These are phyloP conservation scores for Kluyveromyces starmeri DNA, from an alignment of 805 yeast genomes.

Conservation along the genomic window DNA sequence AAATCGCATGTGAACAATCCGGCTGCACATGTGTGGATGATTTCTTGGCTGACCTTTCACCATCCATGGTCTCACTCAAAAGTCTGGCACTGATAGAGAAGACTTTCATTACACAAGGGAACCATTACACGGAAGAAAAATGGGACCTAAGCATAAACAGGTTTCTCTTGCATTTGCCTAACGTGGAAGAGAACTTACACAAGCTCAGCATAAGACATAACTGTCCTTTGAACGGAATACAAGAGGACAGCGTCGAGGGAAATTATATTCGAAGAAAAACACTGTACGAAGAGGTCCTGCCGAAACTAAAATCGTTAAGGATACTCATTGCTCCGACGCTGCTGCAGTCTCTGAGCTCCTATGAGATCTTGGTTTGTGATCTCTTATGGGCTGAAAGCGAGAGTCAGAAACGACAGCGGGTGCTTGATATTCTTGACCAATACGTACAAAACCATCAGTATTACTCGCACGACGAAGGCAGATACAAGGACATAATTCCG, in stretches of 20 bases:
- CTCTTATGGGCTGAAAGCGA: constrained; percentile 72
- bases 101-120: constrained; percentile 28
- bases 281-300: constrained; percentile 41
- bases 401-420: constrained; percentile 46
- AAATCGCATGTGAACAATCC: constrained; percentile 44
- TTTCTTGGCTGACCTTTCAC: constrained; percentile 33
- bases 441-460: constrained; percentile 58
- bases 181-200: constrained; percentile 25
- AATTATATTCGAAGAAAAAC: constrained; percentile 53
- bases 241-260: constrained; percentile 64
- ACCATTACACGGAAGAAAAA: constrained; percentile 42
- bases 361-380: constrained; percentile 63
- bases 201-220: constrained; percentile 47
- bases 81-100: constrained; percentile 28
- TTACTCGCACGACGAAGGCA: constrained; percentile 37
- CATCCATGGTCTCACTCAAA: constrained; percentile 19
- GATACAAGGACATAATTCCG: constrained; percentile 52
- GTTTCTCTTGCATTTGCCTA: constrained; percentile 32
- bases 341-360: constrained; percentile 51
- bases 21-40: constrained; percentile 38
- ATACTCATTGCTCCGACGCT: constrained; percentile 50
- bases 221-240: constrained; percentile 48
- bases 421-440: constrained; percentile 45
- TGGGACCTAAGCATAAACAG: constrained; percentile 45
- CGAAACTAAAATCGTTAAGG: constrained; percentile 35